Evolutionary conservation across 2,329 filamentous ascomycete genomes (phyloP), one percentile per base, ranked within the genome.

Genomic region (Phaeophleospora eucalypticola): DNA sequence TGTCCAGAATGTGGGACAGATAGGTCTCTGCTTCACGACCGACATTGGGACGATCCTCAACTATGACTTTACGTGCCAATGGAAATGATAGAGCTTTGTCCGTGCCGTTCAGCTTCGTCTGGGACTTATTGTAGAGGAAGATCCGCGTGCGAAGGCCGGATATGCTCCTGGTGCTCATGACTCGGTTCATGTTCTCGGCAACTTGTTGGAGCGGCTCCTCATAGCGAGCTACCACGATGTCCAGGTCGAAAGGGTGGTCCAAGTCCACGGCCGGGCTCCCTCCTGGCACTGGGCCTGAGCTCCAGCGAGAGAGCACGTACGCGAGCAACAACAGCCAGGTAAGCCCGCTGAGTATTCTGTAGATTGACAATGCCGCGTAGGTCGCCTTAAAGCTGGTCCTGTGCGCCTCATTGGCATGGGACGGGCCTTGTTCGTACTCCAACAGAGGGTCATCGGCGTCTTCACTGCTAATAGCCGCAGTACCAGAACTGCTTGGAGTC

Each of bases 21-120:
- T 71, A 75, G 4, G 71, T 72, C 10, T 70, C 70, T 15, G 68
- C 65, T 55, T 73, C 68, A 34, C 73, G 65, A n/a, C 73, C 73
- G 18, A 66, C 49, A 43, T 76, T 76, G 4, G 60, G 60, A 2
- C 64, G 47, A 8, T 51, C 44, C 10, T 54, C 56, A 9, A 68
- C 59, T 4, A 58, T 43, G 27, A 59, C 45, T 12, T 41, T 29
- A n/a, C 34, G 32, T 14, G 32, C 36, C 27, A 15, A 15, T n/a
- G 41, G 46, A 14, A 48, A 48, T 4, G 17, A 19, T 3, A 29
- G 14, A 10, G 40, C 29, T 7, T 37, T 45, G 12, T 48, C 41
- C 27, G 37, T 20, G 15, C 27, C 40, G 16, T 41, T 29, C 18
- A 32, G 29, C 24, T 16, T 10, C 12, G 17, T 10, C 3, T 16